Evolutionary conservation across 768 basidiomycete genomes (phyloP).

Genomic region (Boletus pseudo-olivaceus): DNA sequence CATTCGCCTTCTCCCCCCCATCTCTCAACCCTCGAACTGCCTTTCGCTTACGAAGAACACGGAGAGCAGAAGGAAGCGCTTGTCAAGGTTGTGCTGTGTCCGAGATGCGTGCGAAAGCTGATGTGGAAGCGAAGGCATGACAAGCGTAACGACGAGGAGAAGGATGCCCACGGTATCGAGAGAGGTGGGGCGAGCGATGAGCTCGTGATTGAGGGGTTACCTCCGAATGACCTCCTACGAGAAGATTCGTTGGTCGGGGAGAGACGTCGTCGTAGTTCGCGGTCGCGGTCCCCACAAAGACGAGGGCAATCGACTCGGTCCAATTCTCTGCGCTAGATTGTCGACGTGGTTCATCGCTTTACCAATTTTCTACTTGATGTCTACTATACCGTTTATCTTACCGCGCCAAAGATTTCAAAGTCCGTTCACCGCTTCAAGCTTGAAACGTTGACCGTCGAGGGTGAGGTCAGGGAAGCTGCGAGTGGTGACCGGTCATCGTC

Average conservation of each 20-base stretch:
- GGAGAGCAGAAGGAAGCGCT: conserved; percentile 74
- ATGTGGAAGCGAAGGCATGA: conserved; percentile 80
- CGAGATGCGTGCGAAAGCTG: conserved; percentile 75
- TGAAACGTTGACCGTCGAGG: background rate
- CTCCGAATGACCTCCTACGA: background rate
- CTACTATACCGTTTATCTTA: no score
- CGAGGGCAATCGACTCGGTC: background rate
- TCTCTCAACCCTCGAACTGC: conserved; percentile 80
- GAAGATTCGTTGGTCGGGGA: background rate
- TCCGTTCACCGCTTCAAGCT: conserved; percentile 9
- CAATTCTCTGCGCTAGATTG: background rate
- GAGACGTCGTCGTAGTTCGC: conserved; percentile 19
- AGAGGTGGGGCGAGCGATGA: background rate
- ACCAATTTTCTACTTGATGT: background rate
- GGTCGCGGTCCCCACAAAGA: conserved; percentile 28
- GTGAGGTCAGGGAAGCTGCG: background rate
- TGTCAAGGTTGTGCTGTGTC: conserved; percentile 89
- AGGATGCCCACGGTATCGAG: background rate
- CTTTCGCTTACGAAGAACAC: conserved; percentile 83
- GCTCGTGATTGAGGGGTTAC: background rate
- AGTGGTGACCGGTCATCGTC: background rate
- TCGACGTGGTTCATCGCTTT: background rate
- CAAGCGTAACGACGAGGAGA: conserved; percentile 34
- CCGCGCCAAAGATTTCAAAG: conserved; percentile 14
- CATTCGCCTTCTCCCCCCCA: conserved; percentile 29